Evolutionary conservation across 345 rosid species (phyloP).

Genomic region (Eucalyptus polybractea): DNA sequence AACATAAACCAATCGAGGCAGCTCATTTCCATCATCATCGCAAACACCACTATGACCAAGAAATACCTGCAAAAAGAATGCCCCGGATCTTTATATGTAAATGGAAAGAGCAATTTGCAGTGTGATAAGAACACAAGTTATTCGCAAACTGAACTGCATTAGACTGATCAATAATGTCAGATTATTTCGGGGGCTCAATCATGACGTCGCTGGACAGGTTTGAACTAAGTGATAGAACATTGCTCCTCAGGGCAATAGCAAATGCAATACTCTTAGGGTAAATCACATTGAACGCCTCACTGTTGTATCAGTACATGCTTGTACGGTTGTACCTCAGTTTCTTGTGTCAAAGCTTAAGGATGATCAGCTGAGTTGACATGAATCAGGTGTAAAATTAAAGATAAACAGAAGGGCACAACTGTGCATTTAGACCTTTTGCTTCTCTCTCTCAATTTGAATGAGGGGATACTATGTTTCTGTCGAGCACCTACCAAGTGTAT

Average conservation of each 20-base stretch:
- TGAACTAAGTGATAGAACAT: background rate
- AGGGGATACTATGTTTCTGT: background rate
- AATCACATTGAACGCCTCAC: background rate
- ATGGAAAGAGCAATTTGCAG: background rate
- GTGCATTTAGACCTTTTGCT: background rate
- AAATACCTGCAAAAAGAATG: constrained; percentile 49
- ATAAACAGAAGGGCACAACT: background rate
- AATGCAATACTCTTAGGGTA: background rate
- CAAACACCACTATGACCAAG: constrained; percentile 75
- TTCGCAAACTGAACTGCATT: background rate
- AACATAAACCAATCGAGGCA: constrained; percentile 88
- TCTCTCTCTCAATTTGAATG: background rate
- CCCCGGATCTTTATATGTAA: background rate
- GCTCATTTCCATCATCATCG: constrained; percentile 71
- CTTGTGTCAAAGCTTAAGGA: background rate
- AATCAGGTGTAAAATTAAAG: background rate
- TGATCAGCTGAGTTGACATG: background rate
- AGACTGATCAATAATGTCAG: background rate
- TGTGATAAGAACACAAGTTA: background rate
- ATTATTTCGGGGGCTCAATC: background rate
- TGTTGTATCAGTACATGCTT: background rate
- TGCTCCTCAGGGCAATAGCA: background rate
- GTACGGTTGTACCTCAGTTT: background rate
- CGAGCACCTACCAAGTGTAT: background rate
- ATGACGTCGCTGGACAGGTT: background rate